Evolutionary conservation across 1,139 yeast species (phyloP), one percentile per base, ranked within the genome.

Genomic region (Lodderomyces pseudojiufengensis): DNA sequence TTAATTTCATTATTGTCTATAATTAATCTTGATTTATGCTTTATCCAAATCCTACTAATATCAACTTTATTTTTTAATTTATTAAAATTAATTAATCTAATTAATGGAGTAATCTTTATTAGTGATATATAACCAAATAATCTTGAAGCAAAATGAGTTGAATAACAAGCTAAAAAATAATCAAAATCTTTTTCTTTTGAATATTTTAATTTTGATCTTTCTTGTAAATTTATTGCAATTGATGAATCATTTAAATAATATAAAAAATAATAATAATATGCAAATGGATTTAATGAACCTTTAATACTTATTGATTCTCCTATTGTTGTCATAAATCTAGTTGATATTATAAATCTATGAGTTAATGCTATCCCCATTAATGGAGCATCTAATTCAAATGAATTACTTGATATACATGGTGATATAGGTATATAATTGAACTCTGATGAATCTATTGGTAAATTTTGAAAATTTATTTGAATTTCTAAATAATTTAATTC

Each of bases 371-470:
- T 29, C 5, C 41, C 41, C 12, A 32, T 29, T 12, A 32, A 25
- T 4, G 38, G 34, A 2, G 34, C 29, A 16, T 25, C 33, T 20
- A 33, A n/a, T 2, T 25, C 12, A 16, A 28, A 29, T 16, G 36
- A 12, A 8, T 14, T 15, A 9, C 24, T 23, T 9, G 41, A 29
- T n/a, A 42, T 25, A 26, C 45, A 42, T 8, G 45, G 43, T 3
- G 40, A 32, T 7, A 42, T 25, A 9, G 45, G 45, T 24, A 42
- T 37, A 13, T 31, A 22, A 13, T 32, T 32, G 12, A 10, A 32
- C 14, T 12, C 11, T 4, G 22, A 15, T 5, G n/a, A n/a, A n/a
- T n/a, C n/a, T n/a, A 18, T 5, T 18, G 20, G 7, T 13, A 27
- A 10, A 12, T 15, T 11, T 12, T 28, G 14, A 22, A 26, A 21